Evolutionary conservation across 2,329 filamentous ascomycete species (phyloP), one percentile per base, ranked within the genome.

Genomic region (Ceratocystis colombiana): DNA sequence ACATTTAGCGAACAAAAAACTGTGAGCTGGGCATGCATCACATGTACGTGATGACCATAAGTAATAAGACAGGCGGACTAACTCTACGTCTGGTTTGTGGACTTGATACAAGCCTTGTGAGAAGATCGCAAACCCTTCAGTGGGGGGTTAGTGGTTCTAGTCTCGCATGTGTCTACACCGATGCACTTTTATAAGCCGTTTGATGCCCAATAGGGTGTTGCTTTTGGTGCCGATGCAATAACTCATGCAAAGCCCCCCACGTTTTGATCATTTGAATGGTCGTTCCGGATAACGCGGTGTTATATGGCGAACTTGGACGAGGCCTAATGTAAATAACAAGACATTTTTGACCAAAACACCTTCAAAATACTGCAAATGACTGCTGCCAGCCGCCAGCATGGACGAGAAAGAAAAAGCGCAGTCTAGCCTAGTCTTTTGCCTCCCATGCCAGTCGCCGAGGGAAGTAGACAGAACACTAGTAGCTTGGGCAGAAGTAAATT

Each of bases 1-100:
- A 33, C 17, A 28, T 8, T 45, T 30, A 57, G 53, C 53, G 53
- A 57, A 22, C 5, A 15, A 25, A 57, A 17, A 57, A 5, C 12
- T 17, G 62, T 67, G 66, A 64, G 66, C 64, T 67, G 66, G 66
- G 62, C 62, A 67, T 67, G 66, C 66, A 67, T 67, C 33, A 28
- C 44, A 64, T 57, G 22, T 20, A 57, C 12, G 41, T n/a, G 57
- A 25, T 61, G 66, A 20, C 45, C 62, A 64, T 64, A 67, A 62
- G 62, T 67, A 61, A 44, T 30, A 45, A 28, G 48, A 67, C 62
- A 67, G 17, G 30, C 20, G 28, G 45, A 48, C 41, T n/a, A 33
- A 28, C 44, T 50, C 8, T 33, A 25, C 48, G 22, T 28, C 25
- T 30, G 20, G 12, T 28, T 46, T 25, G 41, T 7, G 12, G 25